Evolutionary conservation across 331 rosid species (phyloP).

Genomic region (Phaseolus coccineus): DNA sequence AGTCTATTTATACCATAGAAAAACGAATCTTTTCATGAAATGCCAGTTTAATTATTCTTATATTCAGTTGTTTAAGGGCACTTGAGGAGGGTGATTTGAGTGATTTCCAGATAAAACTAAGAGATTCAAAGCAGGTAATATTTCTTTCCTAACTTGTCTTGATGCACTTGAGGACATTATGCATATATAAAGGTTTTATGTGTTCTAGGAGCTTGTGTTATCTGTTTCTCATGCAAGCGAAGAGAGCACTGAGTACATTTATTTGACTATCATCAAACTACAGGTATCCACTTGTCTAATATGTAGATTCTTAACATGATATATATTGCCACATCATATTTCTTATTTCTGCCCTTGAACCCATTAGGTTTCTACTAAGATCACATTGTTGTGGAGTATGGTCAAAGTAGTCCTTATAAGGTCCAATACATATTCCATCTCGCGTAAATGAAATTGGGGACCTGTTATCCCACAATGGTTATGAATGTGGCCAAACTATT

Average conservation of each 20-base stretch:
- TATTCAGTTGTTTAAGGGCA: conserved; percentile 86
- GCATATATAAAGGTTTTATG: conserved; percentile 40
- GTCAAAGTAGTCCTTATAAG: background rate
- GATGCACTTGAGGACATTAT: conserved; percentile 31
- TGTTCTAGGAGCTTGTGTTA: conserved; percentile 79
- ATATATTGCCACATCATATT: conserved; percentile 1
- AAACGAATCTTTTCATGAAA: conserved; percentile 6
- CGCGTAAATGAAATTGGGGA: background rate
- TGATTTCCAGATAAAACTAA: conserved; percentile 66
- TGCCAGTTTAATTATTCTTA: conserved; percentile 25
- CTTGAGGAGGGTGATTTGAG: conserved; percentile 77
- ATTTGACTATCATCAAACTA: conserved; percentile 76
- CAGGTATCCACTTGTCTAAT: conserved; percentile 63
- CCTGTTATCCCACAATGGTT: background rate
- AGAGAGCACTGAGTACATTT: conserved; percentile 88
- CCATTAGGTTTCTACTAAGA: too few species aligned
- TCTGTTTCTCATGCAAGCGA: conserved; percentile 91
- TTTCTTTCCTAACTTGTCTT: conserved; percentile 39
- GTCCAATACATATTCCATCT: too few species aligned
- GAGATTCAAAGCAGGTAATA: conserved; percentile 86
- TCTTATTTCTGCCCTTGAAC: background rate
- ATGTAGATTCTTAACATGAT: conserved; percentile 38
- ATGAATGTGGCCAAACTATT: background rate
- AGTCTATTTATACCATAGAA: conserved; percentile 11
- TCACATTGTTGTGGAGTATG: background rate